Conservation (phyloP, 163 green algal species). For the Chlamydomonas reinhardtii region DNA sequence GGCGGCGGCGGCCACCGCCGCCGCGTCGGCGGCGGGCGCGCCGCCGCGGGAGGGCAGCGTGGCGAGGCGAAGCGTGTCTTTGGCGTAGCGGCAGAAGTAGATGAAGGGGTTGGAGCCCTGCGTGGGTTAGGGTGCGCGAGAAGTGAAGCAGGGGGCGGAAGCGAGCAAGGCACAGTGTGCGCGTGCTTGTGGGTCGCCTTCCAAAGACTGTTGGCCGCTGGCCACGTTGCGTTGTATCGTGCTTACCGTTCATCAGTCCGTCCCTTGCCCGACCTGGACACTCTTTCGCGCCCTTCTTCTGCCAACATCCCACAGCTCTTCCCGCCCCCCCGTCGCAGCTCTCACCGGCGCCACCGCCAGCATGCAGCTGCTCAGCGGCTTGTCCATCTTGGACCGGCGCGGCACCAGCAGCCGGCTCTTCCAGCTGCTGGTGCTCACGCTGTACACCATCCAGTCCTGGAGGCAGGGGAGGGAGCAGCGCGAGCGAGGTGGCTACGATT, state of each 20-base stretch:
- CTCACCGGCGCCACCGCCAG: conserved; percentile 46
- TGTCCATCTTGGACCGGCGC: conserved; percentile 30
- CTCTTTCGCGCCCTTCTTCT: too few relatives aligned
- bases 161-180: neutral
- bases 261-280: too few relatives aligned
- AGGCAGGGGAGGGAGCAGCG: neutral
- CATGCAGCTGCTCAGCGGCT: conserved; percentile 49
- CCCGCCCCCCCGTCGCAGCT: too few relatives aligned
- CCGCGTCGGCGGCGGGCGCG: neutral
- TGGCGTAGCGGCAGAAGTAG: conserved; percentile 68
- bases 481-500: too few relatives aligned
- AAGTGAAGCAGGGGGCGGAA: too few relatives aligned
- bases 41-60: conserved; percentile 26
- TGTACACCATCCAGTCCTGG: conserved; percentile 63
- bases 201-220: too few relatives aligned
- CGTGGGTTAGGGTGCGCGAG: neutral
- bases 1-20: neutral
- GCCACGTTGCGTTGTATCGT: too few relatives aligned
- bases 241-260: too few relatives aligned
- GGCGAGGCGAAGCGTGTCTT: conserved; percentile 61
- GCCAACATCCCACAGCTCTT: too few relatives aligned
- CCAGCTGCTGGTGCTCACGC: conserved; percentile 59
- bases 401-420: conserved; percentile 54
- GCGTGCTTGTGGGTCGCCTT: too few relatives aligned
- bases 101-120: conserved; percentile 68